phyloP scores from a whole-genome alignment of 495 filamentous ascomycete genomes.

The Daldinia childiae region DNA sequence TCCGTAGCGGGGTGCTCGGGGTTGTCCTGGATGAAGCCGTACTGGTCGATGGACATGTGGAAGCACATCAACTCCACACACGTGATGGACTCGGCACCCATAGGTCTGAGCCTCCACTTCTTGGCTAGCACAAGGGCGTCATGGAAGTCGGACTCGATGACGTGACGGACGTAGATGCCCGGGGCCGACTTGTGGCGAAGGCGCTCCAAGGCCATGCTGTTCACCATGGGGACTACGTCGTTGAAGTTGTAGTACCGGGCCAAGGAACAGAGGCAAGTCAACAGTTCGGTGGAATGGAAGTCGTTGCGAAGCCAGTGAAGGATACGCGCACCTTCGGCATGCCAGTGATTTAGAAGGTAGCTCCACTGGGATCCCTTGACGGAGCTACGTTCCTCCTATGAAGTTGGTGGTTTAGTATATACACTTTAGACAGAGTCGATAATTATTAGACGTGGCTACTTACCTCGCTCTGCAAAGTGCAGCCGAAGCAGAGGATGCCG shows the following conservation, averaged over 20 bases:
- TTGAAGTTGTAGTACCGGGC: constrained; percentile 7
- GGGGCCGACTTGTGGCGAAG: constrained; percentile 7
- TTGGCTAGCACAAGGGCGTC: neutral
- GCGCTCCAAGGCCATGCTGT: constrained; percentile 9
- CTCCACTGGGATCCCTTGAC: neutral
- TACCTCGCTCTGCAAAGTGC: neutral
- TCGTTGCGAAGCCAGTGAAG: neutral
- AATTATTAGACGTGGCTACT: neutral
- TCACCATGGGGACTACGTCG: constrained; percentile 1
- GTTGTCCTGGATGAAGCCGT: constrained; percentile 5
- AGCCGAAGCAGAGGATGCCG: neutral
- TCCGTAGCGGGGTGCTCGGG: neutral
- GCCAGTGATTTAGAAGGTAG: constrained; percentile 1
- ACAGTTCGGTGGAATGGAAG: neutral
- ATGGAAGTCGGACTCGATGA: constrained; percentile 1
- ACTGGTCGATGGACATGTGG: neutral
- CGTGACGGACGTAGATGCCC: neutral
- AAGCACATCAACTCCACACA: neutral
- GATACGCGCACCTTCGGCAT: neutral
- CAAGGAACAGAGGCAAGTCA: neutral
- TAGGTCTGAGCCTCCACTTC: neutral
- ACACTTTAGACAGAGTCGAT: neutral
- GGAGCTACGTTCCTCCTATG: neutral
- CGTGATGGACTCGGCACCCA: neutral
- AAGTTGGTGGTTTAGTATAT: neutral